A percentile compares a stretch with the other conserved stretches of the same genome.
These are phyloP conservation scores for Lasiodiplodia sp. DNA, from an alignment of 2,329 filamentous ascomycete genomes.

Conservation along the genomic window DNA sequence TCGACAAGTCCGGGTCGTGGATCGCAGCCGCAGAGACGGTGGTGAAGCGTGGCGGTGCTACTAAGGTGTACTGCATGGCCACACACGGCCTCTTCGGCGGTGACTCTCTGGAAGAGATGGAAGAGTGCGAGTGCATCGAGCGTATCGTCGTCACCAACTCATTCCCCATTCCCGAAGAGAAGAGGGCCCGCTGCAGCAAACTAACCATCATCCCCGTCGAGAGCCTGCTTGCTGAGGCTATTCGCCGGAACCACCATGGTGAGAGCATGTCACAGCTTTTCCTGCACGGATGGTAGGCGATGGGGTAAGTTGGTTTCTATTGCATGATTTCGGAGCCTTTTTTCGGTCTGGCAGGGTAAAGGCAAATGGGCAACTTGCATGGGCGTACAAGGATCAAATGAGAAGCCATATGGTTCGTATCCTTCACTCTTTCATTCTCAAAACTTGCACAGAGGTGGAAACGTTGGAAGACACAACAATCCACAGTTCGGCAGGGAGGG, in stretches of 20 bases:
- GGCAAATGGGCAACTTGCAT: slow-evolving; percentile 5
- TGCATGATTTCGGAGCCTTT: slow-evolving; percentile 14
- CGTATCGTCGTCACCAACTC: slow-evolving; percentile 96
- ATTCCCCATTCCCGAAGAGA: slow-evolving; percentile 84
- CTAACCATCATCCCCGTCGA: slow-evolving; percentile 90
- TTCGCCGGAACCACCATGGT: slow-evolving; percentile 94
- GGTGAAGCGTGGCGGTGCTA: slow-evolving; percentile 88
- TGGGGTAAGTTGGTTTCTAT: slow-evolving; percentile 13
- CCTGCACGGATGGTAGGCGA: slow-evolving; percentile 44
- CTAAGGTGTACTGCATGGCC: slow-evolving; percentile 96
- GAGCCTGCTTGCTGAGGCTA: slow-evolving; percentile 86
- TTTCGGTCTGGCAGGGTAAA: neutral
- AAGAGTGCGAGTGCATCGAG: slow-evolving; percentile 92
- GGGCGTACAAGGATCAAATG: slow-evolving; percentile 9
- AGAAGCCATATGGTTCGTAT: slow-evolving; percentile 14
- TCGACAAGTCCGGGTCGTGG: slow-evolving; percentile 96
- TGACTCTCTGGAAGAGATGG: slow-evolving; percentile 87
- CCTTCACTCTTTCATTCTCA: neutral
- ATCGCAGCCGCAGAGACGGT: slow-evolving; percentile 97
- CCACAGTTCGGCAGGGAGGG: neutral
- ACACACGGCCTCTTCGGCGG: slow-evolving; percentile 95
- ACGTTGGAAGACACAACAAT: neutral
- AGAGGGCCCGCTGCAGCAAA: slow-evolving; percentile 76
- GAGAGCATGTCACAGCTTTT: slow-evolving; percentile 72
- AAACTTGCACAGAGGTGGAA: neutral